Percentiles rank a stretch among this genome's conserved stretches.
phyloP scores from a whole-genome alignment of 768 basidiomycete species.

The Russula lepida region DNA sequence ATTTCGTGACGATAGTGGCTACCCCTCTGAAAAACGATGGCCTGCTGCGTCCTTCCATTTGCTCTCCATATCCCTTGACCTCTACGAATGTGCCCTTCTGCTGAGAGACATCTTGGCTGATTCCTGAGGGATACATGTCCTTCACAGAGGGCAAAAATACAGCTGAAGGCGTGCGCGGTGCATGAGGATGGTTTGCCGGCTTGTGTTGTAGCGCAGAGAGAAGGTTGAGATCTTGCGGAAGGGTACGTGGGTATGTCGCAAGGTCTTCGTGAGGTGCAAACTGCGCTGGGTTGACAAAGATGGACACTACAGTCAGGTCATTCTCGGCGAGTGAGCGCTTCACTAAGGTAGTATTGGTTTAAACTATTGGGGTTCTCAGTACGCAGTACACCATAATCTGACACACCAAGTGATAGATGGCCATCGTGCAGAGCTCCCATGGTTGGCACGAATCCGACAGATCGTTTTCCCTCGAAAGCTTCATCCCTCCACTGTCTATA shows the following conservation, averaged over 20 bases:
- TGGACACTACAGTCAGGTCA: conserved; percentile 83
- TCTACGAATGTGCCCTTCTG: conserved; percentile 90
- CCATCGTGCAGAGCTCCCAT: conserved; percentile 97
- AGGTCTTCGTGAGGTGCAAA: conserved; percentile 96
- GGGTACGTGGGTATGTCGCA: conserved; percentile 80
- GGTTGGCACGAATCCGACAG: conserved; percentile 92
- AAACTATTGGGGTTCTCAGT: background rate
- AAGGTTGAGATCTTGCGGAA: conserved; percentile 62
- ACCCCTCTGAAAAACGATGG: conserved; percentile 95
- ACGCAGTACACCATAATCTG: background rate
- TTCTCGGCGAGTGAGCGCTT: conserved; percentile 66
- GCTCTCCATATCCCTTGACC: conserved; percentile 81
- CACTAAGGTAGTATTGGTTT: conserved; percentile 50
- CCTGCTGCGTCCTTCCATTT: conserved; percentile 85
- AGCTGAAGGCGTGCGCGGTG: conserved; percentile 43
- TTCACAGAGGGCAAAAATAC: conserved; percentile 72
- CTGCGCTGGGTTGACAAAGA: conserved; percentile 97
- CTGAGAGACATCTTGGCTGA: conserved; percentile 59
- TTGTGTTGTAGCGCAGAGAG: conserved; percentile 34
- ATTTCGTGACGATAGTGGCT: conserved; percentile 88
- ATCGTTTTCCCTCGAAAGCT: conserved; percentile 48
- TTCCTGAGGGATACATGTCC: conserved; percentile 93
- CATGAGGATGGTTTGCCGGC: conserved; percentile 15
- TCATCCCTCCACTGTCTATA: conserved; percentile 68
- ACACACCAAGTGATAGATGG: conserved; percentile 80